Evolutionary conservation across 2,329 filamentous ascomycete species (phyloP).

Genomic region (Coleophoma cylindrospora): DNA sequence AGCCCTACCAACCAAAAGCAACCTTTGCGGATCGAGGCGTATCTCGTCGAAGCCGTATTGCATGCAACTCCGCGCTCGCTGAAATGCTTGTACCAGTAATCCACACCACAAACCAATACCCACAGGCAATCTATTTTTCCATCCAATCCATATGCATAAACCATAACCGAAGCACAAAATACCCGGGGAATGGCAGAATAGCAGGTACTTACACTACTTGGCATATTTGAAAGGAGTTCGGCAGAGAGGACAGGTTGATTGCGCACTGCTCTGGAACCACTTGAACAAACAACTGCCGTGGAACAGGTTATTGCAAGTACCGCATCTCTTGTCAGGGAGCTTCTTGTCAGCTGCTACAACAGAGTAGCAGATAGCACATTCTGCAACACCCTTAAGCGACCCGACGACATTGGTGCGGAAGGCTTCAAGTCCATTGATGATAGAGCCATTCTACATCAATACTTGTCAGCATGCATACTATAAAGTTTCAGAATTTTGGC

Average conservation of each 20-base stretch:
- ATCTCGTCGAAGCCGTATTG: no score
- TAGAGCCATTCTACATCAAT: conserved; percentile 62
- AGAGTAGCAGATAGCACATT: conserved; percentile 96
- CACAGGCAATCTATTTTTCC: no score
- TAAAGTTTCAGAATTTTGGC: conserved; percentile 13
- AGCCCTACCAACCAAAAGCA: no score
- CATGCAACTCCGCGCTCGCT: no score
- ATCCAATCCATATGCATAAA: no score
- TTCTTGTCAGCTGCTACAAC: conserved; percentile 86
- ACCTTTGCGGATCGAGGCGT: no score
- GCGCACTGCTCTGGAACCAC: conserved; percentile 94
- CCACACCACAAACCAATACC: no score
- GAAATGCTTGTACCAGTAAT: no score
- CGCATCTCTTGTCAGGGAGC: conserved; percentile 86
- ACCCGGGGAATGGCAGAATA: no score
- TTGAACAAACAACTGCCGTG: conserved; percentile 87
- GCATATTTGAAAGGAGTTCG: conserved; percentile 74
- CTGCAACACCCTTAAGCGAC: conserved; percentile 84
- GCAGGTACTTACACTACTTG: not conserved
- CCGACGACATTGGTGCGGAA: conserved; percentile 86
- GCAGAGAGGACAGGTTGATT: conserved; percentile 88
- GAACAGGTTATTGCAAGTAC: conserved; percentile 91
- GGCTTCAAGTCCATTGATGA: conserved; percentile 80
- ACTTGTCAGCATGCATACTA: not conserved
- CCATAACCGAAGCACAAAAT: no score